Conservation (phyloP, 495 filamentous ascomycete species). For the Choiromyces venosus region DNA sequence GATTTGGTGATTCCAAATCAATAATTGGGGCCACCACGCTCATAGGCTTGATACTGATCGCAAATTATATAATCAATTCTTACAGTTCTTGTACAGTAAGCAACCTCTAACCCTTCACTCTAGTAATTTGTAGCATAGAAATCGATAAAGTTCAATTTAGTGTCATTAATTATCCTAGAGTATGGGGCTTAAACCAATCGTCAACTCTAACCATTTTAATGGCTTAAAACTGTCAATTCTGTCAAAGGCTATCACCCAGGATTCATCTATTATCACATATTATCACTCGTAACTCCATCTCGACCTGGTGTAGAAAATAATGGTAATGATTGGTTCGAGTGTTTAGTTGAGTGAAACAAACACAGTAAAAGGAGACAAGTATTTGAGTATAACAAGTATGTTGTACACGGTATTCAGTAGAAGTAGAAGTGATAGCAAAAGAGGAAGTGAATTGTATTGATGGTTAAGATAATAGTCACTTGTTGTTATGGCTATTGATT, state of each 20-base stretch:
- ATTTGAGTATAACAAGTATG: too few relatives aligned
- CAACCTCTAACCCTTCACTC: not conserved
- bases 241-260: not conserved
- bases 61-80: not conserved
- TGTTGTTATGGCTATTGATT: too few relatives aligned
- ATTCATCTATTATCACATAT: not conserved
- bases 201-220: not conserved
- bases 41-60: not conserved
- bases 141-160: not conserved
- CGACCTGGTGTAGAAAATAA: too few relatives aligned
- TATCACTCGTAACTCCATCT: not conserved
- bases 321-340: too few relatives aligned
- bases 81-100: too few relatives aligned
- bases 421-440: too few relatives aligned
- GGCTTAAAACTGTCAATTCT: not conserved
- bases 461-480: too few relatives aligned
- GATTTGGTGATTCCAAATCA: not conserved
- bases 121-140: not conserved
- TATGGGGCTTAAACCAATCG: not conserved
- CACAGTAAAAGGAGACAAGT: too few relatives aligned
- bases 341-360: too few relatives aligned
- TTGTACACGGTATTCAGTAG: too few relatives aligned
- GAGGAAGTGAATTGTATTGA: too few relatives aligned
- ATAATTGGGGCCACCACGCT: not conserved
- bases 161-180: not conserved